These are phyloP conservation scores for Trichosporon asahii DNA, from an alignment of 1,284 basidiomycete genomes.

Conservation along the genomic window DNA sequence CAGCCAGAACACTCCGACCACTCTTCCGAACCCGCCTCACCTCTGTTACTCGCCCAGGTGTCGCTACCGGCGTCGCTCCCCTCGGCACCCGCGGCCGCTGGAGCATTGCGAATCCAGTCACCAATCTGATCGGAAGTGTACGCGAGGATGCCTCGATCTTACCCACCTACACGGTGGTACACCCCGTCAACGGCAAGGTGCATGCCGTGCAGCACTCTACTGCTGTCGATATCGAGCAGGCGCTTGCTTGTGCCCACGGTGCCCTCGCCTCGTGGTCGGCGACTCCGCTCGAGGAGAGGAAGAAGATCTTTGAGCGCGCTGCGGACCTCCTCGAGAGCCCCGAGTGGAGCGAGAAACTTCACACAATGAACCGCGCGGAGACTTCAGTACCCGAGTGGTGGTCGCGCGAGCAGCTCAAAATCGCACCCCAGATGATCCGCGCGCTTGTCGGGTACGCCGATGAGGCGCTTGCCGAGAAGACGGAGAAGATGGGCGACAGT, in stretches of 20 bases:
- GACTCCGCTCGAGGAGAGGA: conserved; percentile 17
- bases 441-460: conserved; percentile 17
- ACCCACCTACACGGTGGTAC: conserved; percentile 18
- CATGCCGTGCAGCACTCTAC: conserved; percentile 19
- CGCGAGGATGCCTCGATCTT: not conserved
- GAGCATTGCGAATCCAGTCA: not conserved
- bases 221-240: conserved; percentile 13
- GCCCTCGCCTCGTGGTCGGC: conserved; percentile 17
- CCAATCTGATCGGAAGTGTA: conserved; percentile 8
- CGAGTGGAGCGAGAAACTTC: conserved; percentile 18
- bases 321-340: conserved; percentile 15
- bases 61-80: not conserved
- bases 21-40: not conserved
- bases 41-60: not conserved
- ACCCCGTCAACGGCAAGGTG: conserved; percentile 19
- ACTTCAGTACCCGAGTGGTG: conserved; percentile 20
- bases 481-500: conserved; percentile 12
- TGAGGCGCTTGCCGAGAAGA: conserved; percentile 22
- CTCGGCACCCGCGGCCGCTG: not conserved
- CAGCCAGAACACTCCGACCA: not conserved
- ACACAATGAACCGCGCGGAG: conserved; percentile 22
- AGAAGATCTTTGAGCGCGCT: conserved; percentile 16
- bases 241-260: conserved; percentile 12
- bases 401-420: conserved; percentile 20
- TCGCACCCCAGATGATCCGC: not conserved